Base-by-base conservation (phyloP, 2,329 filamentous ascomycete species). In the Volutella citrinella region DNA sequence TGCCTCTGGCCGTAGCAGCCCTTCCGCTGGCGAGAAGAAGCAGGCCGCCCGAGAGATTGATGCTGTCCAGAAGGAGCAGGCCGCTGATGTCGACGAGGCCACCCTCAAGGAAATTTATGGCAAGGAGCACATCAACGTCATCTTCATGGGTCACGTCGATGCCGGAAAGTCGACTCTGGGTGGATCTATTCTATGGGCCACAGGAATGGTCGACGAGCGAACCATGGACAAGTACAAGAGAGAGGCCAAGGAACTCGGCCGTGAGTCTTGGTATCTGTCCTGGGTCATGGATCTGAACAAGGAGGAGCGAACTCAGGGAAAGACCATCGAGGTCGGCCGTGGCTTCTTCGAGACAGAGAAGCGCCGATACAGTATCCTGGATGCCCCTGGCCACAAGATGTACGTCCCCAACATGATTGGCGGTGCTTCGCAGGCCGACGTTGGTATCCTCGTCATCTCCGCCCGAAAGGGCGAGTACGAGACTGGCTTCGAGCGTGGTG, bases 351-450 rank as follows among this genome's bases (percentile, higher is more conserved):
- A 97, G 71, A 95, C 93, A 5, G 87, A 97, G 42, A 95, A 93
- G 72, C 84, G 93, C 49, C 77, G 87, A 55, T 98, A 98, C 78
- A 93, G 87, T 55, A 95, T 98, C 47, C 77, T 98, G 30, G 93
- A 98, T 64, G 93, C 93, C 1, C 93, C 93, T 10, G 93, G 91
- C 13, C 91, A 98, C 76, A 97, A 97, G 73, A 96, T 87, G 3
- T 98, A 93, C 51, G 93, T 98, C 13, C 91, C 93, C 29, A 93
- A 84, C 74, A 98, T 98, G 93, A 95, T 98, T 57, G 90, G 91
- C 51, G 89, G 89, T 60, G 89, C 89, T 19, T 90, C 88, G 10
- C 89, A 95, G 66, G 89, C 89, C 30, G 89, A 95, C 63, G 82
- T 98, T 19, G 93, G 93, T 60, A 87, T 96, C 52, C 76, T 98